Evolutionary conservation across 345 rosid genomes (phyloP), one percentile per base, ranked within the genome.

Genomic region (Gynandropsis gynandra): DNA sequence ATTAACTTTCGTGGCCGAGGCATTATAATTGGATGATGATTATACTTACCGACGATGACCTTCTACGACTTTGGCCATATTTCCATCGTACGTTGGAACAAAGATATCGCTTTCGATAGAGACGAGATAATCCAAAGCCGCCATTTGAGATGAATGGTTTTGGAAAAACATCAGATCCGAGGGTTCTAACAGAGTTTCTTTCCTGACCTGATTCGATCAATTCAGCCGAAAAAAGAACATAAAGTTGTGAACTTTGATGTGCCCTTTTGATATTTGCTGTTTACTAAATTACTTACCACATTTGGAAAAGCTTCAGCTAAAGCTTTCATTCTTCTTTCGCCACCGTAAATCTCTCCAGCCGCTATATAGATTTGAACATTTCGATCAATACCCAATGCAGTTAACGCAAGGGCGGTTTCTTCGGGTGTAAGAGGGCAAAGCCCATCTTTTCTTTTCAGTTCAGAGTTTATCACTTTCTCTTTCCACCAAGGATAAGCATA

Each of bases 61-160:
- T 81, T 86, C 97, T 11, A 89, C 95, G n/a, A 89, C 97, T 75
- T 72, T 89, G 21, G 97, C 97, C 97, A 89, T 85, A 71, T 89
- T 89, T 42, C 97, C 97, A 38, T 86, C 88, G 54, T 83, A 76
- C 4, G 97, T 89, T 20, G 97, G 95, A 63, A 89, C 77, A 63
- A 89, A 89, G 66, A 83, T 78, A 61, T 89, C 97, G 13, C 97
- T 87, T 68, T 86, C 97, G 21, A 86, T 61, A 27, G 97, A 80
- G 48, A 89, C 95, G 13, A 89, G 67, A 73, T 83, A 89, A 62
- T 89, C 97, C 50, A 83, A 53, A 9, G 97, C 88, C 19, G 95
- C 97, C 97, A 89, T 89, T 62, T 83, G 93, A 9, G 92, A 83
- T 1, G 97, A 85, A 64, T 85, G 83, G 54, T 85, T 83, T 62